These are phyloP conservation scores for Lojkania enalia DNA, from an alignment of 2,329 filamentous ascomycete species.

Conservation along the genomic window DNA sequence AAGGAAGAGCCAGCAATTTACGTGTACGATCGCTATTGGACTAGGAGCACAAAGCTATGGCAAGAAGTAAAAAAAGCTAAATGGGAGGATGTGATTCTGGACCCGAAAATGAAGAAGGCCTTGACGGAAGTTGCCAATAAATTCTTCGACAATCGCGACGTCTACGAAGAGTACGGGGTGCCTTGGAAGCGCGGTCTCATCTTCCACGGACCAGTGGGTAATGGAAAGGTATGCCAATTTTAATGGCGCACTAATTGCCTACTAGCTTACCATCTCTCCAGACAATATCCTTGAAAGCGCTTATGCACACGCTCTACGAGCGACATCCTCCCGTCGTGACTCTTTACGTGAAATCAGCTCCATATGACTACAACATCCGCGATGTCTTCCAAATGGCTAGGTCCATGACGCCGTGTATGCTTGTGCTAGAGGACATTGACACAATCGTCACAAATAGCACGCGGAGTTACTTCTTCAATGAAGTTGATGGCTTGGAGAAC, in stretches of 20 bases:
- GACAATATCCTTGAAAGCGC: constrained; percentile 50
- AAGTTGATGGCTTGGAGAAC: constrained; percentile 47
- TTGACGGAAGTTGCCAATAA: constrained; percentile 45
- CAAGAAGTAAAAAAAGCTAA: constrained; percentile 45
- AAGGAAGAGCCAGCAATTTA: constrained; percentile 46
- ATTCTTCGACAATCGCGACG: constrained; percentile 43
- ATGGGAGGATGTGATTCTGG: constrained; percentile 54
- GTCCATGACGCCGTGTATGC: constrained; percentile 44
- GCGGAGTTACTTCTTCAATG: constrained; percentile 48
- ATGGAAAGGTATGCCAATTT: constrained; percentile 35
- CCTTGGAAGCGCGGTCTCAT: constrained; percentile 54
- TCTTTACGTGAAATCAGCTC: constrained; percentile 30
- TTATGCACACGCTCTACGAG: constrained; percentile 49
- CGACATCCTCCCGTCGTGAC: constrained; percentile 37
- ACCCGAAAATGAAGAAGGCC: constrained; percentile 49
- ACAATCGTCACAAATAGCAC: constrained; percentile 42
- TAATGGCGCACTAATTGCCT: not conserved
- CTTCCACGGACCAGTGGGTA: constrained; percentile 39
- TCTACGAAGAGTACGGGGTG: constrained; percentile 51
- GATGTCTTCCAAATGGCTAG: constrained; percentile 43
- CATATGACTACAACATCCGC: constrained; percentile 34
- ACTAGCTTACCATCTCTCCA: constrained; percentile 25
- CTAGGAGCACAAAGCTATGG: constrained; percentile 44
- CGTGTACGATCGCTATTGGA: constrained; percentile 51
- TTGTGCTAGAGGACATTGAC: constrained; percentile 49